Evolutionary conservation across 2,329 filamentous ascomycete species (phyloP), one percentile per base, ranked within the genome.

Genomic region (Diaporthe sp.): DNA sequence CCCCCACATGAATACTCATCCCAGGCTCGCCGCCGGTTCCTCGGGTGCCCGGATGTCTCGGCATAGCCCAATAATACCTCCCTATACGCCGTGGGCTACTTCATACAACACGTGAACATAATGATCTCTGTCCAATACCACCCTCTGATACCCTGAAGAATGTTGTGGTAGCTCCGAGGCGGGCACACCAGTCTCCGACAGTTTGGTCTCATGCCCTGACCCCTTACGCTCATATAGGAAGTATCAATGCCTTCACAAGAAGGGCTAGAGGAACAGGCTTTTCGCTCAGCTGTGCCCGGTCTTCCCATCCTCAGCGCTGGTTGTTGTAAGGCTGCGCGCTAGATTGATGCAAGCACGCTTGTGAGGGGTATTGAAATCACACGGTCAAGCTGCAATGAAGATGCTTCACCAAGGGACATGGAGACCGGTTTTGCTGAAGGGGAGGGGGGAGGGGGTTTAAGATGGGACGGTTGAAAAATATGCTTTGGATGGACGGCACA

Each of bases 1-100:
- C 33, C 38, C 28, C 42, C 45, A 35, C 42, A 35, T 33, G 28
- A 47, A 33, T 13, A n/a, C 12, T 33, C 13, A 42, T 50, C 30
- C 28, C 60, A 40, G 25, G 42, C 60, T 40, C 22, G 12, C 57
- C 25, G 57, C 42, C n/a, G 40, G 25, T 17, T n/a, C 2, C 5
- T 19, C 28, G 42, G 42, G 19, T 50, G 28, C 60, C 60, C 40
- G 60, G 60, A 17, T 66, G 60, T 66, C 42, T 35, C 60, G 60
- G 60, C 60, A 35, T n/a, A 66, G 40, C 40, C 40, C 28, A 66
- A n/a, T n/a, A 7, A 35, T 9, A 35, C 28, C 10, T 12, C n/a
- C 58, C 8, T 1, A 12, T 13, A 28, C 19, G 30, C 28, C 28
- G 30, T n/a, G 54, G 19, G 2, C 19, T 2, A 33, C 9, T n/a